Conservation (phyloP, 2,329 filamentous ascomycete genomes). For the Ophiostoma montium region DNA sequence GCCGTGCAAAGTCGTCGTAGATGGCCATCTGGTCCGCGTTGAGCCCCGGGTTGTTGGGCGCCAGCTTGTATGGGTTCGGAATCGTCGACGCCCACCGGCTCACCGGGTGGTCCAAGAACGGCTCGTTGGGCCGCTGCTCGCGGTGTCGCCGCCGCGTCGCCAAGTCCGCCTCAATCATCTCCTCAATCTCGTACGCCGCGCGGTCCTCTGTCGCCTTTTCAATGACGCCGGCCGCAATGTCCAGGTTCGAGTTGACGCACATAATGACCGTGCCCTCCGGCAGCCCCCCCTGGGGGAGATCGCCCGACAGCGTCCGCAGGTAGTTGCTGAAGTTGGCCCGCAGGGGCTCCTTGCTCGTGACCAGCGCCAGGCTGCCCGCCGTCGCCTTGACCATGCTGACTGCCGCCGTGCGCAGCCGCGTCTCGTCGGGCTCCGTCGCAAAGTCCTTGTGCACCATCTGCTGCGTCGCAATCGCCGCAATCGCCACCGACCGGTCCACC, state of each 20-base stretch:
- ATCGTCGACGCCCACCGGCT: slow-evolving; percentile 91
- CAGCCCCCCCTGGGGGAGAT: slow-evolving; percentile 59
- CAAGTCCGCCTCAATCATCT: slow-evolving; percentile 72
- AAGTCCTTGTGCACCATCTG: slow-evolving; percentile 97
- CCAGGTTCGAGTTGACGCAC: slow-evolving; percentile 97
- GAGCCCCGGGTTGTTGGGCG: slow-evolving; percentile 52
- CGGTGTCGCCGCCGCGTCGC: slow-evolving; percentile 66
- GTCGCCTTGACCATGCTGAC: slow-evolving; percentile 92
- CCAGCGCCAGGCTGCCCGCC: slow-evolving; percentile 81
- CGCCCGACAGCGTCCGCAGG: slow-evolving; percentile 56
- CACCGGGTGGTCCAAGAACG: slow-evolving; percentile 68
- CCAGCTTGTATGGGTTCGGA: slow-evolving; percentile 81
- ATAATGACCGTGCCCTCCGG: slow-evolving; percentile 93
- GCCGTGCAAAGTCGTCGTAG: slow-evolving; percentile 89
- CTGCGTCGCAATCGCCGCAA: slow-evolving; percentile 89
- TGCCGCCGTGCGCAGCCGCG: slow-evolving; percentile 70
- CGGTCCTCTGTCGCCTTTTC: slow-evolving; percentile 92
- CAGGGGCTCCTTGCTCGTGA: slow-evolving; percentile 96
- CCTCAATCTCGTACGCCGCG: slow-evolving; percentile 86
- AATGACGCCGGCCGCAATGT: slow-evolving; percentile 82
- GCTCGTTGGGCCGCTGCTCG: slow-evolving; percentile 60
- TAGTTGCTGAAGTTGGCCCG: slow-evolving; percentile 97
- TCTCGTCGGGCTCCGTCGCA: slow-evolving; percentile 80
- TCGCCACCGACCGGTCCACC: slow-evolving; percentile 93
- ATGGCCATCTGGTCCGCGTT: slow-evolving; percentile 90